These are phyloP conservation scores for Colletotrichum camelliae DNA, from an alignment of 2,329 filamentous ascomycete genomes.

Conservation along the genomic window DNA sequence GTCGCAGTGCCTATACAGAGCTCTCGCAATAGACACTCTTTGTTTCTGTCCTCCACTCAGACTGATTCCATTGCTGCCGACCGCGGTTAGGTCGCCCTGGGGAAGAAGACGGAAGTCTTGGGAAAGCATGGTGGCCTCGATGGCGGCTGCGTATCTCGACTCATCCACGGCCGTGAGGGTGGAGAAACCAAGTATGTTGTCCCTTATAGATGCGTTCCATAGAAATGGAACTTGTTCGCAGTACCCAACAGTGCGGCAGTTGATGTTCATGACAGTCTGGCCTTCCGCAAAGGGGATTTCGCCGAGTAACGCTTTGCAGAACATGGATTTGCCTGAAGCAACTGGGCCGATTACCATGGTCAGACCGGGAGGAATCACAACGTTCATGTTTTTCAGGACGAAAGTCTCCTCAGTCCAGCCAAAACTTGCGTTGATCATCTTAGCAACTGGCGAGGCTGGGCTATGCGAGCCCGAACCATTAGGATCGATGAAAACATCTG, in stretches of 20 bases:
- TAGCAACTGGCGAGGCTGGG: not conserved
- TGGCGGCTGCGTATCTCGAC: slow-evolving; percentile 35
- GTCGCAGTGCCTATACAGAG: slow-evolving; percentile 32
- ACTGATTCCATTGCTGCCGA: slow-evolving; percentile 45
- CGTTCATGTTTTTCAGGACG: slow-evolving; percentile 32
- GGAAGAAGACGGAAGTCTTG: slow-evolving; percentile 35
- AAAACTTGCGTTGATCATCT: slow-evolving; percentile 22
- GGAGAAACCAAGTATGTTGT: slow-evolving; percentile 43
- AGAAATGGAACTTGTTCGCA: slow-evolving; percentile 39
- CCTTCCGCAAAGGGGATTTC: slow-evolving; percentile 25
- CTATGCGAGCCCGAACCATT: not conserved
- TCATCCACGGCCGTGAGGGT: slow-evolving; percentile 30
- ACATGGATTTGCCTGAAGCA: slow-evolving; percentile 43
- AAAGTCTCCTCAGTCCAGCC: slow-evolving; percentile 33
- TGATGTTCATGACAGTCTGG: slow-evolving; percentile 11
- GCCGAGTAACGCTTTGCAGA: slow-evolving; percentile 41
- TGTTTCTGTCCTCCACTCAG: slow-evolving; percentile 44
- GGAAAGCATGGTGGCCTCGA: slow-evolving; percentile 36
- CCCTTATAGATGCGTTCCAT: slow-evolving; percentile 36
- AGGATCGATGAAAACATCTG: not conserved
- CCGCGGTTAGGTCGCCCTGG: slow-evolving; percentile 37
- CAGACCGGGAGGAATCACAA: slow-evolving; percentile 34
- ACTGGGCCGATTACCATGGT: slow-evolving; percentile 45
- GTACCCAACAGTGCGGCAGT: slow-evolving; percentile 27
- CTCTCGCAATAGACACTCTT: slow-evolving; percentile 31